Evolutionary conservation across 306 rosid genomes (phyloP).

Genomic region (Dalbergia cochinchinensis): DNA sequence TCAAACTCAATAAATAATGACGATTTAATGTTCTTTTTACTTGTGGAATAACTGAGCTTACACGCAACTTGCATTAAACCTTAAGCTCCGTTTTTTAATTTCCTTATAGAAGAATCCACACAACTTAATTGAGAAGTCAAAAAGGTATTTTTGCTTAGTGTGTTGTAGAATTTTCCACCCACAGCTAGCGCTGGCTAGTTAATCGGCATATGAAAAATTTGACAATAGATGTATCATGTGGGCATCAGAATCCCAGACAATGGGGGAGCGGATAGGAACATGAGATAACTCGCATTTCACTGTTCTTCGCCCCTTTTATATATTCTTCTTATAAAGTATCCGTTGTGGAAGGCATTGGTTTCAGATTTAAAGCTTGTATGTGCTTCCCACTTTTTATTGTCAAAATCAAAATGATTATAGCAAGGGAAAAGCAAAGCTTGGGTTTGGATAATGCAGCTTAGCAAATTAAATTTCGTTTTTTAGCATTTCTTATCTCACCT

Average conservation of each 20-base stretch:
- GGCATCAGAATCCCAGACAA: conserved; percentile 23
- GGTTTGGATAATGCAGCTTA: conserved; percentile 13
- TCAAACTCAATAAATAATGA: background rate
- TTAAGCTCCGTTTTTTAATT: background rate
- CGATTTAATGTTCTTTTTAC: background rate
- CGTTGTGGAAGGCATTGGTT: background rate
- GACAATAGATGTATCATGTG: background rate
- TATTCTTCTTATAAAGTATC: background rate
- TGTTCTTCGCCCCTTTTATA: background rate
- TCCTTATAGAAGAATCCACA: background rate
- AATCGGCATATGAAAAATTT: background rate
- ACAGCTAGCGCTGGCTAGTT: conserved; percentile 2
- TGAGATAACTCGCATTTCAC: background rate
- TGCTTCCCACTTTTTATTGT: conserved; percentile 38
- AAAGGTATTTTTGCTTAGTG: conserved; percentile 2
- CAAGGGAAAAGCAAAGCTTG: background rate
- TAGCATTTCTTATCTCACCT: conserved; percentile 22
- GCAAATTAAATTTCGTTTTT: conserved; percentile 8
- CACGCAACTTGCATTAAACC: background rate
- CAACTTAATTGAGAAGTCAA: background rate
- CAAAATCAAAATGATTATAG: conserved; percentile 38
- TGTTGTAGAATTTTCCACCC: conserved; percentile 4
- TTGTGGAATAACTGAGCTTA: background rate
- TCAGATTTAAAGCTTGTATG: background rate
- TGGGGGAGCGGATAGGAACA: background rate